A percentile compares a stretch with the other conserved stretches of the same genome.
Conservation (phyloP, 495 filamentous ascomycete species). For the Chlorociboria aeruginascens region DNA sequence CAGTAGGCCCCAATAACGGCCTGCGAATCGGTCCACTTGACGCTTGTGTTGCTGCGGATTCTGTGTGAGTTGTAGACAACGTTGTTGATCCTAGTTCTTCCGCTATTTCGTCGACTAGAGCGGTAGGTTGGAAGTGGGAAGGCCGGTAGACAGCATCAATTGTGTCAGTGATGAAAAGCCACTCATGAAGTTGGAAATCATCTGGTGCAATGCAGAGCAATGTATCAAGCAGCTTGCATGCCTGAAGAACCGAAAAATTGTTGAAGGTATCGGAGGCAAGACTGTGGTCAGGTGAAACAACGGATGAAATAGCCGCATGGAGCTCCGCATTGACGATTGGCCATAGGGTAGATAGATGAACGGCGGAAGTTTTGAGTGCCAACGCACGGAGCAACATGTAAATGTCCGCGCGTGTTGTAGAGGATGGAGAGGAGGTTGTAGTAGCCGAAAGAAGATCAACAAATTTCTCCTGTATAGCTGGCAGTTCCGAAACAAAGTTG, state of each 20-base stretch:
- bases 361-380: slow-evolving; percentile 58
- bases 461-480: slow-evolving; percentile 65
- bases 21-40: slow-evolving; percentile 17
- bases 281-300: slow-evolving; percentile 55
- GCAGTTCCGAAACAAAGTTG: slow-evolving; percentile 65
- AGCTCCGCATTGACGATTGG: slow-evolving; percentile 81
- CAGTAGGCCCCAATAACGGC: slow-evolving; percentile 35
- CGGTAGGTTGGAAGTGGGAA: slow-evolving; percentile 54
- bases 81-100: slow-evolving; percentile 53
- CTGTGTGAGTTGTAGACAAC: slow-evolving; percentile 16
- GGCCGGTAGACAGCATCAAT: slow-evolving; percentile 91
- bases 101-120: slow-evolving; percentile 76
- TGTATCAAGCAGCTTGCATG: slow-evolving; percentile 81
- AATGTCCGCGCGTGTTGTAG: slow-evolving; percentile 74
- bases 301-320: slow-evolving; percentile 65
- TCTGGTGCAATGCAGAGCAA: slow-evolving; percentile 79
- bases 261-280: slow-evolving; percentile 56
- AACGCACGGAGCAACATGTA: slow-evolving; percentile 82
- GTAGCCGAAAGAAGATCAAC: slow-evolving; percentile 82
- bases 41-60: slow-evolving; percentile 9
- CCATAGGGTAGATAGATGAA: slow-evolving; percentile 78
- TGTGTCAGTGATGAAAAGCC: slow-evolving; percentile 94
- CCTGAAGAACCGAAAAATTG: slow-evolving; percentile 65
- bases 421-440: slow-evolving; percentile 80
- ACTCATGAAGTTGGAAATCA: slow-evolving; percentile 91